Base-by-base conservation (phyloP, 805 yeast genomes). In the Candida xiaguanensis region DNA sequence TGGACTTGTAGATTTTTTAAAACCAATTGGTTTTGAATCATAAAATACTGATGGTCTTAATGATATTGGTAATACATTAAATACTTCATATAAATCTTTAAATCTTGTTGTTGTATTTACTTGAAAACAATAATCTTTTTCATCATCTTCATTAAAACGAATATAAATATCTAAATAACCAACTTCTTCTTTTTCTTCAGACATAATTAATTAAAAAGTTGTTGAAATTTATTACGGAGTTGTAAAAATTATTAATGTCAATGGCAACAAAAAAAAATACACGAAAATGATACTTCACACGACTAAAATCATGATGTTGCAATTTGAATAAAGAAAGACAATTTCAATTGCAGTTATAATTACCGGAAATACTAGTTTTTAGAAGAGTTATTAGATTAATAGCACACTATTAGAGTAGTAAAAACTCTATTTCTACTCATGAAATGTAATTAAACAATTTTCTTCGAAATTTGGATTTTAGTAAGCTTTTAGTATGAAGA, bases 101-200 rank as follows among this genome's bases (percentile, higher is more conserved):
- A 90, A 80, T 5, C 79, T 75, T 39, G 79, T 75, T 20, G 70
- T 68, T 14, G 77, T 63, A 17, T 74, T 70, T n/a, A 89, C 77
- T 48, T 78, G 81, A 67, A 91, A 87, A 51, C 96, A 86, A 63
- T 88, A 90, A 59, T 91, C 99, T 59, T 84, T 84, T 53, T 88
- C 96, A 35, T 67, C 60, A 55, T 90, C 96, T 42, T 77, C 83
- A 57, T 86, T 88, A 74, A 91, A 79, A 43, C 99, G 83, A 47
- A 93, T 61, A 65, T 79, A 89, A 28, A 75, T 55, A 47, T 78
- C 84, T 36, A 67, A 46, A 51, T 50, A 61, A 18, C 58, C 63
- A 3, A 46, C 27, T 22, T 56, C 39, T 30, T 32, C 25, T 19
- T 28, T 15, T 34, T 58, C 57, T 22, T 47, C 51, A 23, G 53